Percentiles rank a stretch among this genome's conserved stretches.
These are phyloP conservation scores for Kewa caespitosa DNA, from an alignment of 179 eudicot genomes.

Conservation along the genomic window DNA sequence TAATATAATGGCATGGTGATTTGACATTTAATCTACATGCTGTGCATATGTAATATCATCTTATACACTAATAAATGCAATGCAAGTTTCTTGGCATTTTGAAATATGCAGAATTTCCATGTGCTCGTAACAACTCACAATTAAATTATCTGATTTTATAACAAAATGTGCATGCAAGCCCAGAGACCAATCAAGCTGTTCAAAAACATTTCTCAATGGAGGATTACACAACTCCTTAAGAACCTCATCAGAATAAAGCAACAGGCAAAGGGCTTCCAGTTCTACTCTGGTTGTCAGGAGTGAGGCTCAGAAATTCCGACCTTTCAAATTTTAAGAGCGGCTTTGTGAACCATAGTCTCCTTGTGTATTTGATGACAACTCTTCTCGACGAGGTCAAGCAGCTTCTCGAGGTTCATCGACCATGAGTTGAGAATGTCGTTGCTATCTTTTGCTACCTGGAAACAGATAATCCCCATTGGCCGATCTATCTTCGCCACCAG, in stretches of 20 bases:
- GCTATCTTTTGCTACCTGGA: slow-evolving; percentile 78
- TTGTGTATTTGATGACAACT: slow-evolving; percentile 98
- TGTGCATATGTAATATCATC: too few species aligned
- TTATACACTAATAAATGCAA: too few species aligned
- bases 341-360: slow-evolving; percentile 96
- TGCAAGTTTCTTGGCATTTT: too few species aligned
- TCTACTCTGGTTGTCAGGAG: not conserved
- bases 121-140: not conserved
- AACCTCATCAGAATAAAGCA: not conserved
- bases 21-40: too few species aligned
- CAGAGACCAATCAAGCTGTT: not conserved
- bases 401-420: slow-evolving; percentile 87
- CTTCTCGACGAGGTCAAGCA: slow-evolving; percentile 94
- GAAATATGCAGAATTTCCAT: not conserved
- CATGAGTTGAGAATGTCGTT: slow-evolving; percentile 83
- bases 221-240: not conserved
- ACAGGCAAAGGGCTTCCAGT: not conserved
- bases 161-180: not conserved
- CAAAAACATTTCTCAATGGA: not conserved
- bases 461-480: slow-evolving; percentile 67
- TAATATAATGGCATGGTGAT: too few species aligned
- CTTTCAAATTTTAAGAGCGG: slow-evolving; percentile 58
- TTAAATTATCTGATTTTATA: not conserved
- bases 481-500: slow-evolving; percentile 86
- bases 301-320: not conserved